Evolutionary conservation across 192 early-diverging fungal species (phyloP).

Genomic region (Gaertneriomyces semiglobifer): DNA sequence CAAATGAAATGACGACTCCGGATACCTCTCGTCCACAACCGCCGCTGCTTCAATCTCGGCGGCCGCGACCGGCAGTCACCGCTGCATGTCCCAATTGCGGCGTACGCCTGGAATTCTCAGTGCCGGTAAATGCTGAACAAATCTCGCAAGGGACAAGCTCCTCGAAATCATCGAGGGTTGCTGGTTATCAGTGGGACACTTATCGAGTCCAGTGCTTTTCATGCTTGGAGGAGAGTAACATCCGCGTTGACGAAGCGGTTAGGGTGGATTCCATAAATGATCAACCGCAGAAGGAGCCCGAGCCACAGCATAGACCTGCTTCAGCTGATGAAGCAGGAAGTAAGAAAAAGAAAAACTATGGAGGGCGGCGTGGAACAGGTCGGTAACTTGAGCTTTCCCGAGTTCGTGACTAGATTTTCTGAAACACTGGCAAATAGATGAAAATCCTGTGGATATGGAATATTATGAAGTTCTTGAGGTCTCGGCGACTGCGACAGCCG

Average conservation of each 20-base stretch:
- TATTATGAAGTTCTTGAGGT: constrained; percentile 90
- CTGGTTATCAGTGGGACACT: constrained; percentile 16
- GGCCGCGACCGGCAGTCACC: constrained; percentile 25
- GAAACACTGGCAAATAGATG: constrained; percentile 42
- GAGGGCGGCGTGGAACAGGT: constrained; percentile 24
- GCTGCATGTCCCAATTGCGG: constrained; percentile 22
- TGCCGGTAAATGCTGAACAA: constrained; percentile 14
- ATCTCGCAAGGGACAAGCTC: too few relatives aligned
- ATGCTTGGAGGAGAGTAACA: constrained; percentile 21
- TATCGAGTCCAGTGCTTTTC: constrained; percentile 33
- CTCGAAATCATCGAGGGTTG: neutral
- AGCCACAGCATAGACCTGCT: too few relatives aligned
- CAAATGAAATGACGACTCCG: constrained; percentile 7
- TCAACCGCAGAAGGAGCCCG: too few relatives aligned
- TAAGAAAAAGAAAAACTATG: neutral
- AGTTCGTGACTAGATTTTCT: neutral
- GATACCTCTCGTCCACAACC: constrained; percentile 11
- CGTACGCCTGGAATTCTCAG: constrained; percentile 28
- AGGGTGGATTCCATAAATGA: neutral
- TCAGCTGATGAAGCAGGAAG: too few relatives aligned
- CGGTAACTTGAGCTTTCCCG: neutral
- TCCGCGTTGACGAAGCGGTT: constrained; percentile 7
- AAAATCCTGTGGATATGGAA: constrained; percentile 28
- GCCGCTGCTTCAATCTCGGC: constrained; percentile 29
- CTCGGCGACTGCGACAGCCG: constrained; percentile 64